Conservation (phyloP, 129 eudicot species). For the Arctium minus region DNA sequence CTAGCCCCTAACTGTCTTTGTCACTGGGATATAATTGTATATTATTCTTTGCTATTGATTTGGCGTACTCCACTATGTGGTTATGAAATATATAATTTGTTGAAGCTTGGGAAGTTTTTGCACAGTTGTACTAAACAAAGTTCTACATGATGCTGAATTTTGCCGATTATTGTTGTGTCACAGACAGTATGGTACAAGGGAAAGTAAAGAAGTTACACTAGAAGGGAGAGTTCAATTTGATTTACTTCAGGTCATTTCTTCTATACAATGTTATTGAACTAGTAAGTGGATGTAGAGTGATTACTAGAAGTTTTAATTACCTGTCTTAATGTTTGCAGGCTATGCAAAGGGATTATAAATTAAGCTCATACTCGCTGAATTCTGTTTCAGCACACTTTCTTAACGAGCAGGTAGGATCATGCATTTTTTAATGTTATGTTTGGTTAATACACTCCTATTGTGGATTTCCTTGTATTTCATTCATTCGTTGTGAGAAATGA, state of each 20-base stretch:
- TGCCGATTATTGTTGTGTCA: conserved; percentile 3
- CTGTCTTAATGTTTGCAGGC: conserved; percentile 48
- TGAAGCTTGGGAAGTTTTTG: background rate
- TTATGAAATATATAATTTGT: background rate
- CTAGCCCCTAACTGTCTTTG: background rate
- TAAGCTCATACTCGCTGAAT: conserved; percentile 94
- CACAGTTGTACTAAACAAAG: conserved; percentile 7
- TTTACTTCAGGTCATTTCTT: conserved; percentile 74
- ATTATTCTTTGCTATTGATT: background rate
- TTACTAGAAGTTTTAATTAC: conserved; percentile 1
- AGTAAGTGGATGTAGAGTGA: conserved; percentile 9
- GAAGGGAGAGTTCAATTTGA: conserved; percentile 99
- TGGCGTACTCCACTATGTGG: background rate
- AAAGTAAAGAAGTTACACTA: conserved; percentile 84
- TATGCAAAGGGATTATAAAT: conserved; percentile 91
- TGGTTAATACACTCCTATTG: background rate
- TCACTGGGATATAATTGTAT: background rate
- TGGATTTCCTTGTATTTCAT: background rate
- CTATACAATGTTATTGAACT: background rate
- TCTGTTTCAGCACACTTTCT: conserved; percentile 98
- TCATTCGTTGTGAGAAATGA: background rate
- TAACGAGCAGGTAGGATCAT: conserved; percentile 70
- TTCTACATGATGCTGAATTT: background rate
- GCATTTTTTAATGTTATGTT: conserved; percentile 5
- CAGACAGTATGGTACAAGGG: conserved; percentile 96